Evolutionary conservation across 768 basidiomycete genomes (phyloP).

Genomic region (Hysterangium stoloniferum): DNA sequence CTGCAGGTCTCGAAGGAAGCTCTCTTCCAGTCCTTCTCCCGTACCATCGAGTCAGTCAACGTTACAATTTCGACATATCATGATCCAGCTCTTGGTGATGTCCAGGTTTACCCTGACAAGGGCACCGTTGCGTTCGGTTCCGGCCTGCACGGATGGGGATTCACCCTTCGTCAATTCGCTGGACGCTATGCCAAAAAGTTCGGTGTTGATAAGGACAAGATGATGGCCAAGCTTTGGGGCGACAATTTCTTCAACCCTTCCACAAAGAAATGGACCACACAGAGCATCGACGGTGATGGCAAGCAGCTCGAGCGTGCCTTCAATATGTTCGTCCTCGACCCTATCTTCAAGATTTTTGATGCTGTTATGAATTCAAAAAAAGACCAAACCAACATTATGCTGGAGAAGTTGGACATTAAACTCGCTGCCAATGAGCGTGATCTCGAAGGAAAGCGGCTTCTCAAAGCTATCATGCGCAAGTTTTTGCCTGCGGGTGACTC

Average conservation of each 20-base stretch:
- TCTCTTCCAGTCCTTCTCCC: slow-evolving; percentile 94
- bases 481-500: slow-evolving; percentile 99
- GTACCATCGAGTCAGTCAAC: slow-evolving; percentile 96
- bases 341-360: slow-evolving; percentile 98
- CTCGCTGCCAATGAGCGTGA: slow-evolving; percentile 85
- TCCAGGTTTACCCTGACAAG: slow-evolving; percentile 97
- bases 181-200: slow-evolving; percentile 94
- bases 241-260: slow-evolving; percentile 99
- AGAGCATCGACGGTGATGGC: slow-evolving; percentile 64
- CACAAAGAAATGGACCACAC: slow-evolving; percentile 94
- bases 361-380: slow-evolving; percentile 99
- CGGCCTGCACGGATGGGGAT: slow-evolving; percentile 99
- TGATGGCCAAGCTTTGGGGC: slow-evolving; percentile 97
- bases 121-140: slow-evolving; percentile 99
- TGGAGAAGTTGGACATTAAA: slow-evolving; percentile 94
- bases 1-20: slow-evolving; percentile 95
- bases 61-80: slow-evolving; percentile 98
- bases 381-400: slow-evolving; percentile 71
- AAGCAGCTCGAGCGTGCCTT: slow-evolving; percentile 96
- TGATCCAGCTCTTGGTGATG: slow-evolving; percentile 89
- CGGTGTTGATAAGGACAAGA: slow-evolving; percentile 97
- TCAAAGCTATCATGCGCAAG: slow-evolving; percentile 98
- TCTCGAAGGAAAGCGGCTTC: slow-evolving; percentile 88
- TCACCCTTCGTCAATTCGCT: slow-evolving; percentile 98
- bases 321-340: slow-evolving; percentile 97